These are phyloP conservation scores for Chondrus crispus DNA, from an alignment of 23 red algal species.

Conservation along the genomic window DNA sequence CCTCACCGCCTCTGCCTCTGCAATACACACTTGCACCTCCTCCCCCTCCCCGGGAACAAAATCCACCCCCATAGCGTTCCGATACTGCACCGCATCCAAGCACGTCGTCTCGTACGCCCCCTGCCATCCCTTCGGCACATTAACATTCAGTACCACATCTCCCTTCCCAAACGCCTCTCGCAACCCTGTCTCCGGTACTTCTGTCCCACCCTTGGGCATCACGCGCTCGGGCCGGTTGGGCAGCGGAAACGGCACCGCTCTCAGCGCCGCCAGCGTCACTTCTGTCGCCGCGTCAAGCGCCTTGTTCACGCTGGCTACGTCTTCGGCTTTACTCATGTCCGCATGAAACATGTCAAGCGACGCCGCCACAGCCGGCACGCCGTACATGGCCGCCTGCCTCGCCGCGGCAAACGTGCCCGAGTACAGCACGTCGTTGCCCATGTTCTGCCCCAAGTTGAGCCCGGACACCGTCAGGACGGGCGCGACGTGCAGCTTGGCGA, in stretches of 20 bases:
- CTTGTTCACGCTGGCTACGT: background rate
- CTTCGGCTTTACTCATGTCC: background rate
- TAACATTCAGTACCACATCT: conserved; percentile 85
- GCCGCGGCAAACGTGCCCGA: conserved; percentile 98
- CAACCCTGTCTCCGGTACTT: background rate
- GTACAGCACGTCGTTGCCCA: conserved; percentile 88
- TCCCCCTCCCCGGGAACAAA: background rate
- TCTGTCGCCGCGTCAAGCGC: conserved; percentile 29
- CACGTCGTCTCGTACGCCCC: conserved; percentile 52
- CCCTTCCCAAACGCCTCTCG: conserved; percentile 75
- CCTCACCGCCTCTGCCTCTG: background rate
- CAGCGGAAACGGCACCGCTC: background rate
- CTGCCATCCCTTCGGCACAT: conserved; percentile 76
- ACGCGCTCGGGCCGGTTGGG: no score
- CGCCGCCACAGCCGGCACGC: conserved; percentile 78
- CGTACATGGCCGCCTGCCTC: conserved; percentile 87
- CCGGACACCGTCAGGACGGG: conserved; percentile 78
- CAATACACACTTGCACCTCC: background rate
- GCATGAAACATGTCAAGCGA: conserved; percentile 44
- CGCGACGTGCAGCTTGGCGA: conserved; percentile 19
- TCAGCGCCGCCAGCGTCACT: background rate
- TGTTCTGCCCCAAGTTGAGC: conserved; percentile 86
- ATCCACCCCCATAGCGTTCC: conserved; percentile 57
- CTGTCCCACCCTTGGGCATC: background rate
- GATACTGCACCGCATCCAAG: conserved; percentile 92